Conservation (phyloP, 345 rosid species). For the Gossypium ekmanianum region DNA sequence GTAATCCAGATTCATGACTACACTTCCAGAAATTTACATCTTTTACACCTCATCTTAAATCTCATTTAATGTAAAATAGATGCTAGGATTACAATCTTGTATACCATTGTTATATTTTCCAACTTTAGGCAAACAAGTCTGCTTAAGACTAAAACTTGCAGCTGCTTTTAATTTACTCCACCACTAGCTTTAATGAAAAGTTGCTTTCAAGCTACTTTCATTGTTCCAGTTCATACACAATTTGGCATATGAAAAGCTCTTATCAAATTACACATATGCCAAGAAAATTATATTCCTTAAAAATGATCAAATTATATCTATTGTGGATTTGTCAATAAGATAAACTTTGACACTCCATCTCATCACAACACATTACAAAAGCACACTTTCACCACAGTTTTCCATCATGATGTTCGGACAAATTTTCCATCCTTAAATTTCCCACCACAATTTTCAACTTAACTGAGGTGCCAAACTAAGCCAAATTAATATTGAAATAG, state of each 20-base stretch:
- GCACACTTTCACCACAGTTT: neutral
- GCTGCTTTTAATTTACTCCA: neutral
- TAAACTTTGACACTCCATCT: neutral
- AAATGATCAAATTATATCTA: neutral
- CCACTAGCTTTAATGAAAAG: neutral
- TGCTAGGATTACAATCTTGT: neutral
- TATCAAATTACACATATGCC: neutral
- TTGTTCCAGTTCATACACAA: neutral
- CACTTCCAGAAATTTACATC: neutral
- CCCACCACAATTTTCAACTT: neutral
- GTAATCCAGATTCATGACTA: neutral
- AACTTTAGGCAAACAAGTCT: neutral
- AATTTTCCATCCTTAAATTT: neutral
- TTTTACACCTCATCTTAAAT: neutral
- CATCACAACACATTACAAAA: neutral
- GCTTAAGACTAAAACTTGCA: neutral
- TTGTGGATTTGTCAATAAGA: neutral
- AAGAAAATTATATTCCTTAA: neutral
- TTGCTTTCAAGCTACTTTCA: neutral
- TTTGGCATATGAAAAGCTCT: neutral
- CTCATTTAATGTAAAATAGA: neutral
- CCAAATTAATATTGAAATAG: neutral
- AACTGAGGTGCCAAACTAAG: neutral
- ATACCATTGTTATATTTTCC: neutral
- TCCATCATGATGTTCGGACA: neutral